These are phyloP conservation scores for Adiantum capillusveneris DNA, from an alignment of 75 land plant genomes.

Conservation along the genomic window DNA sequence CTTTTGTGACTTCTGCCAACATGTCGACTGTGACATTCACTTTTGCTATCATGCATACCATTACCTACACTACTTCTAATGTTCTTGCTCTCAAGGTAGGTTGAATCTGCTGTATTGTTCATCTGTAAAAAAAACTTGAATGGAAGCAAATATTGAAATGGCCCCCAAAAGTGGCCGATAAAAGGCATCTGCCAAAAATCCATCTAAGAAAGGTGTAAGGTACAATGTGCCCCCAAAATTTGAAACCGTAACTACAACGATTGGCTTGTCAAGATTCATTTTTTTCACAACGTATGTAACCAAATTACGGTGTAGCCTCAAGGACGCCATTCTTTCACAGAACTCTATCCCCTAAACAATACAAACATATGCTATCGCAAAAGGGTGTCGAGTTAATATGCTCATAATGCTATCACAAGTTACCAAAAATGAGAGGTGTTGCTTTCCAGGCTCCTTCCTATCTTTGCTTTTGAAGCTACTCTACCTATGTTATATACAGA, in stretches of 20 bases:
- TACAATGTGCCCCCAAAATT: constrained; percentile 65
- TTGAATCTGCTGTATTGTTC: too few species aligned
- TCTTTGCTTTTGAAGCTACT: constrained; percentile 16
- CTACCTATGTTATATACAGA: constrained; percentile 21
- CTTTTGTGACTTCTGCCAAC: too few species aligned
- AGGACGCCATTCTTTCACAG: constrained; percentile 71
- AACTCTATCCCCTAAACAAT: constrained; percentile 47
- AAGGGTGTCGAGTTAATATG: too few species aligned
- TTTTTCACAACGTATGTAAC: constrained; percentile 63
- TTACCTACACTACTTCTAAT: too few species aligned
- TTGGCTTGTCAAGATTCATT: constrained; percentile 51
- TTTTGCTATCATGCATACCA: too few species aligned
- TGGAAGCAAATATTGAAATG: constrained; percentile 44
- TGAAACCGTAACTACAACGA: constrained; percentile 64
- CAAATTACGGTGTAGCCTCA: constrained; percentile 60
- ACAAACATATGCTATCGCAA: too few species aligned
- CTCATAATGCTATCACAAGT: too few species aligned
- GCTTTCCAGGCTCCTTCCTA: constrained; percentile 39
- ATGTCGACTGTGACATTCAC: too few species aligned
- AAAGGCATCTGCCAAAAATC: constrained; percentile 81
- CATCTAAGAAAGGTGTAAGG: constrained; percentile 70
- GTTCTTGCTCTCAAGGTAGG: too few species aligned
- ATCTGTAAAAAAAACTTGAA: constrained; percentile 61
- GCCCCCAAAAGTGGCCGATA: constrained; percentile 69
- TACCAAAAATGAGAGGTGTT: constrained; percentile 35